Evolutionary conservation across 2,329 filamentous ascomycete species (phyloP).

Genomic region (Triangularia verruculosa): DNA sequence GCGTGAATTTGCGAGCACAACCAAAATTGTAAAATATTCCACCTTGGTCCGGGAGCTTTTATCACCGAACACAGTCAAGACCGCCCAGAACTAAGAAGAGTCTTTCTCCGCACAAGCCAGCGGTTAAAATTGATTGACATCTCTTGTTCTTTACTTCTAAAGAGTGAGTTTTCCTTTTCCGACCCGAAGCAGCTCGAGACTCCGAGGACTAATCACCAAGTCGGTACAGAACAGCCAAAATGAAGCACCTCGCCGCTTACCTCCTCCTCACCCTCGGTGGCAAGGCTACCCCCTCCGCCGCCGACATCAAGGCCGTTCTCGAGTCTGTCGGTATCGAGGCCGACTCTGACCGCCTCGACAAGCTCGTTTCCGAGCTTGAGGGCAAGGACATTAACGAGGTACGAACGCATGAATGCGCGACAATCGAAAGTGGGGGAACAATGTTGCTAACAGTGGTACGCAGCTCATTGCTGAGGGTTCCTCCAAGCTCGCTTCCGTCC

Average conservation of each 20-base stretch:
- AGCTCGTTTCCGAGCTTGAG: constrained; percentile 85
- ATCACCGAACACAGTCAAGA: constrained; percentile 31
- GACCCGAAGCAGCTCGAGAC: background rate
- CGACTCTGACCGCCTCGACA: constrained; percentile 79
- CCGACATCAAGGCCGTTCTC: constrained; percentile 85
- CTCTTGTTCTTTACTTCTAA: constrained; percentile 65
- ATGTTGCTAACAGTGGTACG: constrained; percentile 24
- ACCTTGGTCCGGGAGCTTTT: constrained; percentile 23
- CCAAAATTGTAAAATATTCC: constrained; percentile 29
- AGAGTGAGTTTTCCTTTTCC: constrained; percentile 20
- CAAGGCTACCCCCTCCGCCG: constrained; percentile 82
- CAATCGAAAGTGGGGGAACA: background rate
- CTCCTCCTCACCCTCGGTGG: constrained; percentile 93
- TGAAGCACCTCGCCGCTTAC: constrained; percentile 99
- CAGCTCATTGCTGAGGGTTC: constrained; percentile 90
- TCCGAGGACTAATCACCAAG: constrained; percentile 11
- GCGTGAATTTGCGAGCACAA: constrained; percentile 23
- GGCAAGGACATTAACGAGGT: constrained; percentile 94
- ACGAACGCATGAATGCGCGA: constrained; percentile 35
- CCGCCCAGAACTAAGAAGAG: constrained; percentile 79
- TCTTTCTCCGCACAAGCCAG: constrained; percentile 93
- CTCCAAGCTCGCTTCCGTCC: constrained; percentile 94
- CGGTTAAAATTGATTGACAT: constrained; percentile 99
- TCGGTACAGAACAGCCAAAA: constrained; percentile 59
- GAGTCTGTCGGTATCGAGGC: constrained; percentile 93